phyloP scores from a whole-genome alignment of 73 alveolate genomes.

The Stentor coeruleus region DNA sequence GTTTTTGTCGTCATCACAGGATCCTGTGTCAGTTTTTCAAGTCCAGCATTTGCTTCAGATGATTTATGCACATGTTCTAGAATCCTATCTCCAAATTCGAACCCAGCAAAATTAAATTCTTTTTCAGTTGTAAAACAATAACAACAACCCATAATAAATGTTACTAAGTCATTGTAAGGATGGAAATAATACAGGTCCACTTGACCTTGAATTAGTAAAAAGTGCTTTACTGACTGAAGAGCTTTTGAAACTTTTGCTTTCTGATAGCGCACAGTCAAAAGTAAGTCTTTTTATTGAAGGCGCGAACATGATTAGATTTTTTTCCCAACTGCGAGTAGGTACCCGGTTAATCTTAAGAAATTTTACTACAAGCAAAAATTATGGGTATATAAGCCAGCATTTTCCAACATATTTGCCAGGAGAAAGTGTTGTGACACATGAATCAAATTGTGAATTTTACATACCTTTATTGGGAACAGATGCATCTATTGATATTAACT shows the following conservation, averaged over 20 bases:
- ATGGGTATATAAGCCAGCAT: not conserved
- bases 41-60: too few relatives aligned
- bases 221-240: not conserved
- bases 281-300: conserved; percentile 1
- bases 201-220: not conserved
- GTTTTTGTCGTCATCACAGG: too few relatives aligned
- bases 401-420: not conserved
- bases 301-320: not conserved
- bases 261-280: not conserved
- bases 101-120: too few relatives aligned
- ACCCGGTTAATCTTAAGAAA: not conserved
- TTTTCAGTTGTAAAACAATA: too few relatives aligned
- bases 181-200: not conserved
- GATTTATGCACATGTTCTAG: too few relatives aligned
- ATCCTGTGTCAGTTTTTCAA: too few relatives aligned
- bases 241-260: not conserved
- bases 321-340: not conserved
- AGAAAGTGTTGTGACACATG: not conserved
- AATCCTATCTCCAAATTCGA: too few relatives aligned
- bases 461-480: not conserved
- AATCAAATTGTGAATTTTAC: not conserved
- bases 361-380: not conserved
- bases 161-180: not conserved
- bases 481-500: not conserved
- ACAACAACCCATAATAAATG: not conserved